Evolutionary conservation across 768 basidiomycete genomes (phyloP), one percentile per base, ranked within the genome.

Genomic region (Phaffia australis): DNA sequence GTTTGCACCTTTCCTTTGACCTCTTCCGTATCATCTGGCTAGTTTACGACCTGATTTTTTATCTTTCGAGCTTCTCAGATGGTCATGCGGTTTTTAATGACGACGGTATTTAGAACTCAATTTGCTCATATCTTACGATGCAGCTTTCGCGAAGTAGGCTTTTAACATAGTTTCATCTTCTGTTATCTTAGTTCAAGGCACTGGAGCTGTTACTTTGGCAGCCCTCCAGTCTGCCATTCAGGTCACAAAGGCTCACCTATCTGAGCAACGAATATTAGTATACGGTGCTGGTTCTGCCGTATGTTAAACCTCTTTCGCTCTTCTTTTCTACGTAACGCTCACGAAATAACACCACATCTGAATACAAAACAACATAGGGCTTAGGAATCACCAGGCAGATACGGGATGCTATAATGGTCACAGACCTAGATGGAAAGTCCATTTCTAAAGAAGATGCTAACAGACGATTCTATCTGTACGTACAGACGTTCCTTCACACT

Each of bases 331-430:
- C 68, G 87, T 5, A 84, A 86, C 0, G 89, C 89, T 0, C 89
- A 5, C 35, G 4, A 5, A 4, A 42, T 42, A 42, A 11, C 11
- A 42, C 11, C 35, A 11, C 11, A 11, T 5, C 4, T 42, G 11
- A 42, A 42, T 42, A 5, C 35, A 4, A 42, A 42, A 42, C 35
- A 11, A 42, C 11, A 42, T 42, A 42, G 35, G 35, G 90, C 0
- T 79, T 88, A 60, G 90, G 90, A 14, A 88, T 90, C 71, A 79
- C 86, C 4, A 78, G 79, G 30, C 88, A 90, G 71, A 75, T 93
- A 30, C 82, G 87, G 5, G 85, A 87, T 66, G 89, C 87, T 1
- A 85, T 90, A 65, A 78, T 83, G 21, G 72, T 83, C 58, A 76
- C 79, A 5, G 71, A 72, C 51, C 72, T 5, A 42, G 35, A 42